Evolutionary conservation across 257 asterid genomes (phyloP).

Genomic region (Nicotiana tomentosiformis): DNA sequence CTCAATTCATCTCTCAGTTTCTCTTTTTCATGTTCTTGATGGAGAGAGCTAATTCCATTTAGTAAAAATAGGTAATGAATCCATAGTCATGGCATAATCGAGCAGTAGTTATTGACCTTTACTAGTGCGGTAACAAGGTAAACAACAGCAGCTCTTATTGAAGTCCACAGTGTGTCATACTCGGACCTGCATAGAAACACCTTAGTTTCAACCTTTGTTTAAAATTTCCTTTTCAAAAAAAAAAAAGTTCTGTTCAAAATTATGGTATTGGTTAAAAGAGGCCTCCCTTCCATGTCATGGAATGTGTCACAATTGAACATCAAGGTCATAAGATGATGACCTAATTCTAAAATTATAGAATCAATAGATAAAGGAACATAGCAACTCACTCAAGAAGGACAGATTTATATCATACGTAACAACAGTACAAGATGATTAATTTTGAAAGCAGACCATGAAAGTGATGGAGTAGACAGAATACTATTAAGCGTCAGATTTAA

Average conservation of each 20-base stretch:
- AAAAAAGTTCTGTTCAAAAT: background rate
- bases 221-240: background rate
- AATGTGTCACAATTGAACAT: background rate
- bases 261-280: background rate
- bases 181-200: conserved; percentile 56
- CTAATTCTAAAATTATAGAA: background rate
- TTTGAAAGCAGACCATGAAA: background rate
- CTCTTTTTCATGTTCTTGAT: background rate
- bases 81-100: background rate
- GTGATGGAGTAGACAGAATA: background rate
- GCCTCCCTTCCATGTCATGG: background rate
- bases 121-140: conserved; percentile 79
- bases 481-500: background rate
- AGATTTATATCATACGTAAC: background rate
- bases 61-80: background rate
- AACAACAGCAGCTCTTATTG: conserved; percentile 72
- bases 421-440: background rate
- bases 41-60: background rate
- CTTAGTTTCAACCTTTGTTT: background rate
- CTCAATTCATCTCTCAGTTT: background rate
- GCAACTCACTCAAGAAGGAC: background rate
- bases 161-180: conserved; percentile 94
- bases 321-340: background rate
- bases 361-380: background rate
- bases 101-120: conserved; percentile 45